Conservation (phyloP, 2,329 filamentous ascomycete genomes). For the Alternaria triticina region DNA sequence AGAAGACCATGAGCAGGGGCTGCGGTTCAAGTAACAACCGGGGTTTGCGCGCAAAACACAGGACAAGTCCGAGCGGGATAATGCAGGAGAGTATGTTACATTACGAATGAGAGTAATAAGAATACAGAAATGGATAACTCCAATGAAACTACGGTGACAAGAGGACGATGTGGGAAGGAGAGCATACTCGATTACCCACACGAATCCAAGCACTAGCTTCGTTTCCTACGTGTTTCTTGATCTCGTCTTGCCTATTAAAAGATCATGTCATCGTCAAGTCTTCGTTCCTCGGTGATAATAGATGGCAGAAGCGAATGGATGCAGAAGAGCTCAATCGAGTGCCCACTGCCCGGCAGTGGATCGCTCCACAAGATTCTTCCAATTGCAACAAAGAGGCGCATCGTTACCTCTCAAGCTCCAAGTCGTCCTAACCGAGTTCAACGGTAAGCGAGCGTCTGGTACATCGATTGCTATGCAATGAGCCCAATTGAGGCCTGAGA, state of each 20-base stretch:
- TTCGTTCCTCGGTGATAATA: not conserved
- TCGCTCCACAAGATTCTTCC: not conserved
- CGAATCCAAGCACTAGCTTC: not conserved
- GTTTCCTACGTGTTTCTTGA: not conserved
- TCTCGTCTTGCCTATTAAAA: slow-evolving; percentile 1
- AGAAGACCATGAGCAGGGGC: not conserved
- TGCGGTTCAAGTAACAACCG: not conserved
- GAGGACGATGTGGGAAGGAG: slow-evolving; percentile 1
- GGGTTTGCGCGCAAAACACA: not conserved
- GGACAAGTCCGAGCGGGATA: no score
- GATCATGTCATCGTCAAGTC: slow-evolving; percentile 2
- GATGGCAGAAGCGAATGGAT: not conserved
- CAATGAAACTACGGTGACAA: slow-evolving; percentile 3
- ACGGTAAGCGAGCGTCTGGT: not conserved
- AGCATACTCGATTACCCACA: slow-evolving; percentile 5
- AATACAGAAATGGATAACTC: not conserved
- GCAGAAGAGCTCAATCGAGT: not conserved
- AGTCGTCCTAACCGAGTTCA: not conserved
- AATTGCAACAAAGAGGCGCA: not conserved
- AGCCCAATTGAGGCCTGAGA: not conserved
- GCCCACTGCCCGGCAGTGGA: slow-evolving; percentile 5
- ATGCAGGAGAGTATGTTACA: slow-evolving; percentile 16
- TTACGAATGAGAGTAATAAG: slow-evolving; percentile 2
- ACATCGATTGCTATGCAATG: slow-evolving; percentile 8
- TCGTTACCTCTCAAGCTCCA: not conserved